Evolutionary conservation across 2,329 filamentous ascomycete species (phyloP), one percentile per base, ranked within the genome.

Genomic region (Purpureocillium lavendulum): DNA sequence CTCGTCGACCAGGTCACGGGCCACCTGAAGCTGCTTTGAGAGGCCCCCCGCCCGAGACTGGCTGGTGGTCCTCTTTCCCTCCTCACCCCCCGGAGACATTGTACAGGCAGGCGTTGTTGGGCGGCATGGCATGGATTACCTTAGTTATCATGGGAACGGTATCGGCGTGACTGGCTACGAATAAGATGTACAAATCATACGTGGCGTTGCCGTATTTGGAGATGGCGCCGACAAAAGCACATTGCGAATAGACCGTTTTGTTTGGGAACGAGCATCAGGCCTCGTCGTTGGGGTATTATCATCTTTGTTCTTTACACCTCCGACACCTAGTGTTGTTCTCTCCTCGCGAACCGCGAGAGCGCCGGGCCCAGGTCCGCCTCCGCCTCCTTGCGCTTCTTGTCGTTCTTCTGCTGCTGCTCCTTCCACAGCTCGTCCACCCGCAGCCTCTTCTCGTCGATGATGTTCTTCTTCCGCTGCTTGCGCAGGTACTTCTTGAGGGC

Each of bases 371-470:
- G 69, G 49, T 90, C 83, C 42, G 73, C 75, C 59, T 84, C 75
- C 49, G 73, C 71, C 60, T 86, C 77, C 56, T 78, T 55, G 35
- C 67, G 64, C 64, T 76, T 74, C 53, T 77, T 73, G 50, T 82
- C 66, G 54, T 73, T 80, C 54, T 80, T 76, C 58, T 81, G 75
- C 51, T 82, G 75, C 60, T 77, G 78, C 60, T 83, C 77, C 49
- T 82, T 79, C 68, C 83, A 81, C 58, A 95, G 70, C 64, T 88
- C 86, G 60, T 96, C 86, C 35, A 89, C 82, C 57, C 82, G 81
- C 61, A 95, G 64, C 57, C 85, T 82, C 75, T 90, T 89, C 72
- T 96, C 92, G 68, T 98, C 92, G 59, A 98, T 88, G 42, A 98
- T 78, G 60, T 97, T 97, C 73, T 84, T 87, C 55, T 83, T 82